Evolutionary conservation across 2,329 filamentous ascomycete genomes (phyloP).

Genomic region (Aureobasidium namibiae): DNA sequence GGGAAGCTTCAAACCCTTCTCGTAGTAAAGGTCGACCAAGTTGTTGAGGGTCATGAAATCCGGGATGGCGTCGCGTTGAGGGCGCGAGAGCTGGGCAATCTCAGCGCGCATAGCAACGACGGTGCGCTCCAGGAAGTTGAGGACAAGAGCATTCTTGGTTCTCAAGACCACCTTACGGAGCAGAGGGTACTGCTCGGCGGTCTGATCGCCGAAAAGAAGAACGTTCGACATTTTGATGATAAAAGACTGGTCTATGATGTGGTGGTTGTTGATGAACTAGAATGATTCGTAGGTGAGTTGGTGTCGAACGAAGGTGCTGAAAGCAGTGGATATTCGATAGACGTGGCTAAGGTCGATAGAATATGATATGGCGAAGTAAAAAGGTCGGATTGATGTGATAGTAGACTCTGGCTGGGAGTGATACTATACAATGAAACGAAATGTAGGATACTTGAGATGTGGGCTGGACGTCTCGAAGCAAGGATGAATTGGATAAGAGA

Average conservation of each 20-base stretch:
- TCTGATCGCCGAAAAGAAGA: conserved; percentile 65
- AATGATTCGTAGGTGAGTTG: neutral
- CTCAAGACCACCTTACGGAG: conserved; percentile 42
- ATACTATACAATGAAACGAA: conserved; percentile 9
- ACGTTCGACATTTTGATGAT: conserved; percentile 33
- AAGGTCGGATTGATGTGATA: neutral
- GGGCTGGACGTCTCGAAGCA: conserved; percentile 15
- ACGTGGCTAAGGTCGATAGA: conserved; percentile 9
- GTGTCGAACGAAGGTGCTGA: conserved; percentile 11
- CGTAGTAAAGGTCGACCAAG: conserved; percentile 56
- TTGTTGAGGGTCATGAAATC: conserved; percentile 56
- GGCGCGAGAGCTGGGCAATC: conserved; percentile 47
- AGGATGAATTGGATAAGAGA: conserved; percentile 3
- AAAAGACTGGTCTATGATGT: neutral
- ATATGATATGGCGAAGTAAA: neutral
- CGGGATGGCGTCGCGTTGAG: conserved; percentile 52
- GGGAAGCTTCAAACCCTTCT: conserved; percentile 48
- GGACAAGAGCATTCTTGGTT: conserved; percentile 50
- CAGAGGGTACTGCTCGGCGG: conserved; percentile 57
- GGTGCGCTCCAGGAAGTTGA: conserved; percentile 53
- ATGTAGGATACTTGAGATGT: conserved; percentile 11
- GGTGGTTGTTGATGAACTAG: conserved; percentile 9
- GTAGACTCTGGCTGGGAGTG: conserved; percentile 13
- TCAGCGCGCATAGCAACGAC: conserved; percentile 53
- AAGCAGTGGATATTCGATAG: conserved; percentile 5